Percentiles rank a stretch among this genome's conserved stretches.
phyloP scores from a whole-genome alignment of 176 grass and related monocot species.

The Zoysia pacifica region DNA sequence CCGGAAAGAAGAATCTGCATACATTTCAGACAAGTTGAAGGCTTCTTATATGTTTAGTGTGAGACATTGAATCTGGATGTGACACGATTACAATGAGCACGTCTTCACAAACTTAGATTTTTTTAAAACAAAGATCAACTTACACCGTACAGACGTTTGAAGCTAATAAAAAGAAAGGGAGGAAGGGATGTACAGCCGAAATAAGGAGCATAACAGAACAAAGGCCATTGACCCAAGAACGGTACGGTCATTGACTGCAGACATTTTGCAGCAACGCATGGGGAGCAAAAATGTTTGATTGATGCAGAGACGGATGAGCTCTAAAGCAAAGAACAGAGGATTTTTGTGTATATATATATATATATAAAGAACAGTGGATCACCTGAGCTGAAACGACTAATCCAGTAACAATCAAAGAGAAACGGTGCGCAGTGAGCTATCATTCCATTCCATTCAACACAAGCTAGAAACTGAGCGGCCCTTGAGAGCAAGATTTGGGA shows the following conservation, averaged over 20 bases:
- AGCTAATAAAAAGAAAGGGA: too few species aligned
- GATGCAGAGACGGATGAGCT: not conserved
- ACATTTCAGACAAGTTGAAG: constrained; percentile 7
- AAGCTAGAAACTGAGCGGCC: not conserved
- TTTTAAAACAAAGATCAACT: too few species aligned
- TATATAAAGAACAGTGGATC: too few species aligned
- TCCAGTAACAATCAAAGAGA: not conserved
- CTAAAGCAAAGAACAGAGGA: not conserved
- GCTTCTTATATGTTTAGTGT: not conserved
- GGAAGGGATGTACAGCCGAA: too few species aligned
- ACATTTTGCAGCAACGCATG: not conserved
- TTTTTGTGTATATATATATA: too few species aligned
- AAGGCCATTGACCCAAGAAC: too few species aligned
- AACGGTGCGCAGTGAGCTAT: not conserved
- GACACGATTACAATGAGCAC: not conserved
- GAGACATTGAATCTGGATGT: not conserved
- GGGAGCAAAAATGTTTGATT: not conserved
- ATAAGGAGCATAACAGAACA: too few species aligned
- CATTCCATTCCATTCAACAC: not conserved
- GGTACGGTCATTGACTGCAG: too few species aligned
- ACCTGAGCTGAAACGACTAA: not conserved
- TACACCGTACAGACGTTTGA: too few species aligned
- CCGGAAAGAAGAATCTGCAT: constrained; percentile 85
- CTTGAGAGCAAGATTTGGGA: not conserved
- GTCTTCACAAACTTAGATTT: not conserved